Base-by-base conservation (phyloP, 805 yeast genomes). In the Yamadazyma laniorum region DNA sequence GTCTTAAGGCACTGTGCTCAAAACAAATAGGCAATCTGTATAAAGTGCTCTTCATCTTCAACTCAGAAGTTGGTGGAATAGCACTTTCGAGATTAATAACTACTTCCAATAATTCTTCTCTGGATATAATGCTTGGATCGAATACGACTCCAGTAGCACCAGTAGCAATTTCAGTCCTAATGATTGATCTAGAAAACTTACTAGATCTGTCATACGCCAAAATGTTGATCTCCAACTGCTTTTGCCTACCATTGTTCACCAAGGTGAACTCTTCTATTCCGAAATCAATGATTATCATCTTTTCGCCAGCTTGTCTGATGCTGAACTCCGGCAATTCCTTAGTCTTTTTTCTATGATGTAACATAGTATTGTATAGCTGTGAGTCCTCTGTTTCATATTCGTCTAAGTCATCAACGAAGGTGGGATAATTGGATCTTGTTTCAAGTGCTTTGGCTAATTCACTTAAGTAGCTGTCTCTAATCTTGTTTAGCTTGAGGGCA, bases 11-110 rank as follows among this genome's bases (percentile, higher is more conserved):
- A 50, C 81, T 68, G 58, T 93, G 98, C 66, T 91, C 99, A 58
- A 91, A 93, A 1, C 96, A 96, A 87, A 91, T 82, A 44, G 99
- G 99, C 49, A 91, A 70, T 55, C 76, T 83, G 61, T 91, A 70
- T 34, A 87, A 67, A 52, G 93, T 80, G 1, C 96, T 86, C 35
- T 80, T 80, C 37, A 91, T 85, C 42, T 77, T 72, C 96, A 97
- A 90, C 51, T 82, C 74, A 63, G 80, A 78, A 42, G 80, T 79
- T 54, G 80, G 79, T 5, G 79, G 69, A 38, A 89, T 80, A 50
- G 80, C 84, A 43, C 76, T 63, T 61, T 90, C 97, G 52, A 82
- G 80, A 1, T 86, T 80, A 40, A 79, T 63, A 53, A 93, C 70
- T 16, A 82, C 73, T 32, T 74, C 69, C 43, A 91, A 61, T 31